Base-by-base conservation (phyloP, 306 rosid species). In the Ormosia semicastrata region DNA sequence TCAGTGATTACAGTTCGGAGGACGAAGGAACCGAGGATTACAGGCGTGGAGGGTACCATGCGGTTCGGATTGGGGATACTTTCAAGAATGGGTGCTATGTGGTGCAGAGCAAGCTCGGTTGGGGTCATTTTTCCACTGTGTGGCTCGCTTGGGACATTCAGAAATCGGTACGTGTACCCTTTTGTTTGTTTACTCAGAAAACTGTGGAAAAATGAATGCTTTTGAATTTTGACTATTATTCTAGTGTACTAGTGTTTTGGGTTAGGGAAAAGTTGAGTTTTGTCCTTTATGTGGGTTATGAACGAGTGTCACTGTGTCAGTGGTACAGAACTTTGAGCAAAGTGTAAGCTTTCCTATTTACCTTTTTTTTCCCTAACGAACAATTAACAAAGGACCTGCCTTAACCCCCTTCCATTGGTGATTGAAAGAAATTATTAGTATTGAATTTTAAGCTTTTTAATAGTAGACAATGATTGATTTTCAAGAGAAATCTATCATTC, bases 51-150 rank as follows among this genome's bases (percentile, higher is more conserved):
- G 99, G 99, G 50, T 95, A 95, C 89, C 99, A 93, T 87, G 94
- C 97, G 6, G 97, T 95, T 78, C 90, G 94, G 84, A 85, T 90
- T 87, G 97, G 97, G 36, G 99, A 95, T 56, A 64, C 95, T 62
- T 93, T 95, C 84, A 93, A 92, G 82, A 82, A 76, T 60, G 95
- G 98, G 24, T 87, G 90, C 30, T 93, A 95, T 49, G 97, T 89
- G 41, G 93, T 95, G 18, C 99, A 90, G 89, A 88, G 90, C 83
- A 95, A 95, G 90, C 99, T 95, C 37, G 99, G 99, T 73, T 95
- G 99, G 99, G 99, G 99, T 65, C 99, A 95, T 76, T 95, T 95
- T 88, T 95, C 99, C 57, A 95, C 99, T 7, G 99, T 95, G 3
- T 95, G 99, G 98, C 99, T 95, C 70, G 98, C 99, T 29, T 95